Base-by-base conservation (phyloP, 768 basidiomycete species). In the Russula virescens region DNA sequence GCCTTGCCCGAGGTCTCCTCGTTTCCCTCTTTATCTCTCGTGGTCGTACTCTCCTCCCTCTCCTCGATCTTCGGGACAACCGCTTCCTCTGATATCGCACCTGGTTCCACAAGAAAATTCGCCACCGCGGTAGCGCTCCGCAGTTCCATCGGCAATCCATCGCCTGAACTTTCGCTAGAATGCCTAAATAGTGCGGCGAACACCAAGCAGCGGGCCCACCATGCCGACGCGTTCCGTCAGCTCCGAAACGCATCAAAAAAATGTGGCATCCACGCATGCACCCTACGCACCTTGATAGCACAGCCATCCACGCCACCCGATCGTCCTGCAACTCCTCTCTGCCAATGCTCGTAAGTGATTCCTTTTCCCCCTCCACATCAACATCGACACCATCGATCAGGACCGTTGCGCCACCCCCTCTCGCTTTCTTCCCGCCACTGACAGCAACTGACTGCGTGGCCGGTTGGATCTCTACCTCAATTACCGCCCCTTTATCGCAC, bases 261-360 rank as follows among this genome's bases (percentile, higher is more conserved):
- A 53, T 16, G 28, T 54, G 51, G 62, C 61, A 47, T 48, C 53
- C 61, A 63, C 62, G 42, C 57, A 34, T 68, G 49, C 58, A 28
- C 25, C 38, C 6, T 23, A 53, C 49, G 76, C 68, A 90, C 90
- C 88, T 80, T 48, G 84, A 83, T 58, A 91, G 79, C 25, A 88
- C 75, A 34, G 81, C 73, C 84, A 88, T 84, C 75, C 81, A 85
- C 57, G 78, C 76, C 59, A 84, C 79, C 68, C 84, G 78, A 69
- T 88, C 84, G 68, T 91, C 87, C 69, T 89, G 79, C 68, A 93
- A 73, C 72, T 91, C 89, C 57, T 91, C 88, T 53, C 89, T 78
- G 26, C 89, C 89, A 49, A 91, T 75, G 26, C 73, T 80, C 63
- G 85, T 86, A 72, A 91, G 71, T 19, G 83, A 83, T 73, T 89